These are phyloP conservation scores for Jimgerdemannia flammicorona DNA, from an alignment of 192 early-diverging fungal species.

Conservation along the genomic window DNA sequence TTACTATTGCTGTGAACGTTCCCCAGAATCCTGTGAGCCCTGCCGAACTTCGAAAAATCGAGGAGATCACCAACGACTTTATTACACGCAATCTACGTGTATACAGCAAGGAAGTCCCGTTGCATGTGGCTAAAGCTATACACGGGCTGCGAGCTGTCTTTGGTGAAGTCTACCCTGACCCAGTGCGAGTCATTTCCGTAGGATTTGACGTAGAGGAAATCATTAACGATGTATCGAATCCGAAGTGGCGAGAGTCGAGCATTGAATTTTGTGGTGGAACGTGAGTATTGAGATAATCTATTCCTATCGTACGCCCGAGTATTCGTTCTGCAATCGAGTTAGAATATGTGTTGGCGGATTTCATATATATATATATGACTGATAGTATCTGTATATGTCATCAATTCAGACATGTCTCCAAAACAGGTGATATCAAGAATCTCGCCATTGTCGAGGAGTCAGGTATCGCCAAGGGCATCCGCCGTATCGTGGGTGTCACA, in stretches of 20 bases:
- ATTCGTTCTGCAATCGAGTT: too few species aligned
- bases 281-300: conserved; percentile 24
- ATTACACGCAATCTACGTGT: conserved; percentile 73
- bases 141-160: conserved; percentile 95
- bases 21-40: conserved; percentile 52
- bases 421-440: conserved; percentile 86
- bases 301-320: not conserved
- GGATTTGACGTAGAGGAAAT: conserved; percentile 85
- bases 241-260: conserved; percentile 77
- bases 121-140: conserved; percentile 78
- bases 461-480: conserved; percentile 94
- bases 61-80: conserved; percentile 72
- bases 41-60: conserved; percentile 68
- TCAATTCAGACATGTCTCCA: conserved; percentile 64
- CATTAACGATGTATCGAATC: conserved; percentile 72
- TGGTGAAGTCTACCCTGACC: conserved; percentile 97
- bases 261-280: conserved; percentile 99
- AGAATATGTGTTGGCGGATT: too few species aligned
- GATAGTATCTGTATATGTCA: not conserved
- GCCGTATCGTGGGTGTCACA: conserved; percentile 91
- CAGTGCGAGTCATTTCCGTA: conserved; percentile 94
- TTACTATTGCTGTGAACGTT: not conserved
- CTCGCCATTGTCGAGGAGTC: conserved; percentile 86
- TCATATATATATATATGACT: not conserved
- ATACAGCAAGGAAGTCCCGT: conserved; percentile 82